Percentiles rank a stretch among this genome's conserved stretches.
These are phyloP conservation scores for Limonium bicolor DNA, from an alignment of 148 eudicot species.

Conservation along the genomic window DNA sequence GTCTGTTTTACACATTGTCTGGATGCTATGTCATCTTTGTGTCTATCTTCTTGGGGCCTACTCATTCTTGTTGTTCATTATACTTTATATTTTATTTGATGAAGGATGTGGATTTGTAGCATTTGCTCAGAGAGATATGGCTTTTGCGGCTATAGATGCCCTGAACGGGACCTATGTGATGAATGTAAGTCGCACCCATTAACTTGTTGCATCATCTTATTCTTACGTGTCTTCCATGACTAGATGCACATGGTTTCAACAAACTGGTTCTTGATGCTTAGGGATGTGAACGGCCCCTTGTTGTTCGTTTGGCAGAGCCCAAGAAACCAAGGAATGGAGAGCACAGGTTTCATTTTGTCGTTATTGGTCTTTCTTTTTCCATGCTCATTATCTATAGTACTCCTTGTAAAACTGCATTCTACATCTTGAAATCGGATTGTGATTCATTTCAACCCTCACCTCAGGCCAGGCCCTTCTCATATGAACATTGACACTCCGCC, in stretches of 20 bases:
- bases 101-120: constrained; percentile 72
- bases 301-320: constrained; percentile 95
- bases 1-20: no score
- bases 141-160: constrained; percentile 78
- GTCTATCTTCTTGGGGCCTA: not conserved
- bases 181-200: constrained; percentile 38
- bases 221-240: constrained; percentile 1
- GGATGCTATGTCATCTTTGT: not conserved
- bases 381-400: not conserved
- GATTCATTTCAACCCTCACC: not conserved
- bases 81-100: constrained; percentile 5
- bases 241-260: constrained; percentile 4
- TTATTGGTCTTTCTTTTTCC: constrained; percentile 1
- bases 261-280: constrained; percentile 11
- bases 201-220: constrained; percentile 1
- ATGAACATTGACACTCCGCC: constrained; percentile 16
- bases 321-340: constrained; percentile 74
- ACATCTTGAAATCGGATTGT: not conserved
- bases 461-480: constrained; percentile 25
- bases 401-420: not conserved
- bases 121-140: constrained; percentile 72
- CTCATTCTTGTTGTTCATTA: not conserved
- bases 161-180: constrained; percentile 60
- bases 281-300: constrained; percentile 84
- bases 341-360: constrained; percentile 24